These are phyloP conservation scores for Dendrostoma leiphaemia DNA, from an alignment of 2,329 filamentous ascomycete species.

Conservation along the genomic window DNA sequence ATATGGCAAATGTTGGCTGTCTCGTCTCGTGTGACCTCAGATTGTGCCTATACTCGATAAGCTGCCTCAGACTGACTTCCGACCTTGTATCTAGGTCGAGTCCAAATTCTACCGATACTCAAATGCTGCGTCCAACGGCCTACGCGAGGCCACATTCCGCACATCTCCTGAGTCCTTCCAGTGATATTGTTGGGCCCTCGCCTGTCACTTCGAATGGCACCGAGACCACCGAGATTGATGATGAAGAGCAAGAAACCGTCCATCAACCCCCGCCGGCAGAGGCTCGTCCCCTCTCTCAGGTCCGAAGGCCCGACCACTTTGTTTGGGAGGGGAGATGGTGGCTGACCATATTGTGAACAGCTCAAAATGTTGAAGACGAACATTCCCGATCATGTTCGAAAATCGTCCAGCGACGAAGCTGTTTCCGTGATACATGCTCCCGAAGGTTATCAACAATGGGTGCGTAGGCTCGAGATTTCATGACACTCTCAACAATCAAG, in stretches of 20 bases:
- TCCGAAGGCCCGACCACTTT: constrained; percentile 22
- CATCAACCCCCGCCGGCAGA: constrained; percentile 28
- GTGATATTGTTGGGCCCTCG: constrained; percentile 74
- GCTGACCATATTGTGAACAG: constrained; percentile 32
- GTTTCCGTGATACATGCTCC: constrained; percentile 91
- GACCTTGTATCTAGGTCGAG: constrained; percentile 41
- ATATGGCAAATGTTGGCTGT: no score
- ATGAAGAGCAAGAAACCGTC: constrained; percentile 64
- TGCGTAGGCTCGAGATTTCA: constrained; percentile 37
- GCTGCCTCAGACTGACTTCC: constrained; percentile 6
- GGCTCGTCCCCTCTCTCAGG: constrained; percentile 36
- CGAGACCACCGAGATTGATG: constrained; percentile 80
- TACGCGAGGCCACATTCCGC: constrained; percentile 47
- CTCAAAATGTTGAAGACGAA: constrained; percentile 55
- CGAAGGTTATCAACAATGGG: constrained; percentile 77
- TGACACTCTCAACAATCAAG: neutral
- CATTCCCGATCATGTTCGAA: constrained; percentile 55
- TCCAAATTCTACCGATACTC: constrained; percentile 42
- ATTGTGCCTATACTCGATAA: neutral
- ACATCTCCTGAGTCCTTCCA: constrained; percentile 59
- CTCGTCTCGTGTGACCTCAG: no score
- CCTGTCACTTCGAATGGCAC: constrained; percentile 85
- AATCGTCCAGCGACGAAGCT: constrained; percentile 69
- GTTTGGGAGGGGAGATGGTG: constrained; percentile 12
- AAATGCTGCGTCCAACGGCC: constrained; percentile 51